Evolutionary conservation across 768 basidiomycete genomes (phyloP), one percentile per base, ranked within the genome.

Genomic region (Panaeolus cyanescens): DNA sequence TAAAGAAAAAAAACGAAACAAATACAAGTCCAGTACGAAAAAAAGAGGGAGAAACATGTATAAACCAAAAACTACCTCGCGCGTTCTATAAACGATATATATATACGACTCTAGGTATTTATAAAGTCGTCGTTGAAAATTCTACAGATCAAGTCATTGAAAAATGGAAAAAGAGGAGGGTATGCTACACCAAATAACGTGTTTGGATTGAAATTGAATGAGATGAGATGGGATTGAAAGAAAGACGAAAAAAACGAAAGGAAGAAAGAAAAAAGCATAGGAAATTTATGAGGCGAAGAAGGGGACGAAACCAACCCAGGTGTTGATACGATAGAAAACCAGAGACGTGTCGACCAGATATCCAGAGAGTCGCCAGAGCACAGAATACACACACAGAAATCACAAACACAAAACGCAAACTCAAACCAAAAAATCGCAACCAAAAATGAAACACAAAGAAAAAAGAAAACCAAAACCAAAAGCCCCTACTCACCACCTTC

Each of bases 401-500:
- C 31, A 42, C 10, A n/a, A n/a, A n/a, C 22, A 28, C 4, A 25
- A 15, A 50, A 4, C 22, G 12, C 2, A 15, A 28, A 10, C 25
- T 12, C 9, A 2, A 10, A 45, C 5, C 9, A 50, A 28, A 50
- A 34, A 36, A 53, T 55, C 60, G 40, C 61, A 54, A 58, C 56
- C 25, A 54, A 31, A 45, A 56, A 34, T 50, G 42, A 53, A 55
- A 28, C 22, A 36, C 40, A 59, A 56, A 32, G 54, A 3, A 55
- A 61, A 42, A 30, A 55, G 25, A 65, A 32, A n/a, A 37, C 39
- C 45, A 55, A 59, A 40, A 17, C 53, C 31, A 54, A 39, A 54
- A 40, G 39, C 39, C 32, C 17, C 58, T 68, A 77, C 72, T 78
- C 73, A 76, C 77, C 71, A 60, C 74, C 78, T 75, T 92, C 92